These are phyloP conservation scores for Coemansia sp. DNA, from an alignment of 192 early-diverging fungal genomes.

Conservation along the genomic window DNA sequence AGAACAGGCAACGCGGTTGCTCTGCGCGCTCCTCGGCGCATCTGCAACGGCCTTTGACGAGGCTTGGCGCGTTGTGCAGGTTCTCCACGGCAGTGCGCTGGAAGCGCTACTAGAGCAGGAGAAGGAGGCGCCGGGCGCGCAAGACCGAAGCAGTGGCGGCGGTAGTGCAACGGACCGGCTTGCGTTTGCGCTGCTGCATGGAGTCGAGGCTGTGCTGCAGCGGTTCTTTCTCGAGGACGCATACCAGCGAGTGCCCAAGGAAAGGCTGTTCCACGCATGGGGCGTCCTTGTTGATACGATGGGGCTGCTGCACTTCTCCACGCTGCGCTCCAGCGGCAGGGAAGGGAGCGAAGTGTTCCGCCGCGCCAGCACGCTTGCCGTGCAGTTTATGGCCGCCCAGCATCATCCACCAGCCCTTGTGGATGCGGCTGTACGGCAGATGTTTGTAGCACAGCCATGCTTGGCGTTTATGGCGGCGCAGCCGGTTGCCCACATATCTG, in stretches of 20 bases:
- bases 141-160: too few relatives aligned
- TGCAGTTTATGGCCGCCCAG: neutral
- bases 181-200: slow-evolving; percentile 4
- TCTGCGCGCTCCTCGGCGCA: neutral
- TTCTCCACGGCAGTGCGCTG: neutral
- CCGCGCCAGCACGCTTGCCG: neutral
- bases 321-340: slow-evolving; percentile 11
- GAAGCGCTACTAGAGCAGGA: slow-evolving; percentile 2
- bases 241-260: neutral
- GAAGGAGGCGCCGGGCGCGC: too few relatives aligned
- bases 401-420: neutral
- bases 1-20: neutral
- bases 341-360: slow-evolving; percentile 20
- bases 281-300: slow-evolving; percentile 12
- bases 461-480: slow-evolving; percentile 11
- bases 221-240: slow-evolving; percentile 18
- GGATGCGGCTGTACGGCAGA: neutral
- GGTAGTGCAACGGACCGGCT: neutral
- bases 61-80: neutral
- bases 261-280: slow-evolving; percentile 16
- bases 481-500: too few relatives aligned
- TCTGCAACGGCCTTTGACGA: neutral
- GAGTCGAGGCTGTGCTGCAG: slow-evolving; percentile 12
- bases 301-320: slow-evolving; percentile 17
- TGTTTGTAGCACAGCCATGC: slow-evolving; percentile 30